Conservation (phyloP, 2,329 filamentous ascomycete species). For the Phialocephala subalpina region DNA sequence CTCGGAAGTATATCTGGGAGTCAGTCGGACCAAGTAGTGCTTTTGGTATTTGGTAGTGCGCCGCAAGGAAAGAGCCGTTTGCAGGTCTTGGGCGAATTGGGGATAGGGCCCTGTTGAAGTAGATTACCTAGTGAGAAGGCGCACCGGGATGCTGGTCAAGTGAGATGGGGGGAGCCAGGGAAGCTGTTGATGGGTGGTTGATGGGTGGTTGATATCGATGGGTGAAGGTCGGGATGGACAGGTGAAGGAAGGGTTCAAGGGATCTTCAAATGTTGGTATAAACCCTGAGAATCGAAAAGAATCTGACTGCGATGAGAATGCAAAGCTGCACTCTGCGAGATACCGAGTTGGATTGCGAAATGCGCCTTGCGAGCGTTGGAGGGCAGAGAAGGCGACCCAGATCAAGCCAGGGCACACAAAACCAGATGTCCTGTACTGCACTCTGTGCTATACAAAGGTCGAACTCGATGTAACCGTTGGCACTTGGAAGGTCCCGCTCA, state of each 20-base stretch:
- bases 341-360: neutral
- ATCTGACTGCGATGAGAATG: neutral
- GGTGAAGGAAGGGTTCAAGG: neutral
- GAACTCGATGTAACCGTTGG: constrained; percentile 7
- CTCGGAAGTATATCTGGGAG: constrained; percentile 5
- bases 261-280: neutral
- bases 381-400: neutral
- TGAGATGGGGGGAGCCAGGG: neutral
- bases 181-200: neutral
- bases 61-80: constrained; percentile 15
- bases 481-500: neutral
- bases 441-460: constrained; percentile 14
- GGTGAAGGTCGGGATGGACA: neutral
- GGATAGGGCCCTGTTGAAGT: constrained; percentile 2
- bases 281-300: neutral
- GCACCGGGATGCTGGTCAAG: too few species aligned
- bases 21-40: neutral
- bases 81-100: neutral
- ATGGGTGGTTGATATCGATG: neutral
- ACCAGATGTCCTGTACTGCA: neutral
- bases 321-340: neutral
- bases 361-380: neutral
- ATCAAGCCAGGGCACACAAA: neutral
- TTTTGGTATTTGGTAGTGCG: neutral
- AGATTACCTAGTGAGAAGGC: too few species aligned